A percentile compares a stretch with the other conserved stretches of the same genome.
phyloP scores from a whole-genome alignment of 108 stramenopile species.

The Pseudonitzschia multiseries region DNA sequence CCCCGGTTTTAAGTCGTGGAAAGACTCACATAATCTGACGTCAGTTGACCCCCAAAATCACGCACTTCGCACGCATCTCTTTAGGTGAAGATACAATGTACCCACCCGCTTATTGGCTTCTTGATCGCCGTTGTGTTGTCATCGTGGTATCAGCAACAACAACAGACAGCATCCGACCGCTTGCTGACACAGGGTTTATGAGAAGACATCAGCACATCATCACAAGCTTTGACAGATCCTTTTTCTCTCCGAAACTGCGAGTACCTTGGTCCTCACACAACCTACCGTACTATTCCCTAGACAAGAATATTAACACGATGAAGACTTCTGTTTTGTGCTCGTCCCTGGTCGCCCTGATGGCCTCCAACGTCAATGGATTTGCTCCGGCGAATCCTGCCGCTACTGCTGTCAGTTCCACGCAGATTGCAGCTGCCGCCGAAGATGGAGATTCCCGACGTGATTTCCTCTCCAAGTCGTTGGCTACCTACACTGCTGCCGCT shows the following conservation, averaged over 20 bases:
- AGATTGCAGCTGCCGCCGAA: neutral
- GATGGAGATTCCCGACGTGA: conserved; percentile 57
- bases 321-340: conserved; percentile 11
- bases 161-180: neutral
- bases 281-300: no score
- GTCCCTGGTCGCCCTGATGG: neutral
- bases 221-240: neutral
- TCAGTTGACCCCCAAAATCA: neutral
- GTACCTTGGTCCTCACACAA: neutral
- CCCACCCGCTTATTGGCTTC: neutral
- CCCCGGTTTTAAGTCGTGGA: neutral
- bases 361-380: neutral
- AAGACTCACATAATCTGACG: conserved; percentile 11
- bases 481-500: conserved; percentile 42
- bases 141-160: conserved; percentile 2
- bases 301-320: neutral
- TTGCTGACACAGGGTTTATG: neutral
- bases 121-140: neutral
- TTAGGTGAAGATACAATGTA: neutral
- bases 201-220: neutral
- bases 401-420: neutral
- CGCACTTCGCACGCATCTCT: neutral
- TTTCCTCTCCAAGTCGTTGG: conserved; percentile 54
- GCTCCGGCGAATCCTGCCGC: neutral
- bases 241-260: neutral